phyloP scores from a whole-genome alignment of 345 rosid species.

The Euphorbia lathyris region DNA sequence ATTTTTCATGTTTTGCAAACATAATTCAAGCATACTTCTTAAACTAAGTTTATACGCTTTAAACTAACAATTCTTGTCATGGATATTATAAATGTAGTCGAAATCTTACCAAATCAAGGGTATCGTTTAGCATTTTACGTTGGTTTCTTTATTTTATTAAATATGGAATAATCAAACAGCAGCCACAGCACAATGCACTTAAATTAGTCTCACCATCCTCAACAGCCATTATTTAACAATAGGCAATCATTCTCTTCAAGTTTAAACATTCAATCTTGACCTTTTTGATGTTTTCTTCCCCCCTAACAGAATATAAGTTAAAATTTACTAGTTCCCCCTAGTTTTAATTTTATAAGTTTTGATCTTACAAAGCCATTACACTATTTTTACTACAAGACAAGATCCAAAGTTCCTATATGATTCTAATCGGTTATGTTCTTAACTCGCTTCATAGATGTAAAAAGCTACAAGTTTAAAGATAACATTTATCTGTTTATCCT shows the following conservation, averaged over 20 bases:
- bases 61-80: not conserved
- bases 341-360: too few species aligned
- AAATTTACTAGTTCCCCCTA: too few species aligned
- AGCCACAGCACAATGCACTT: not conserved
- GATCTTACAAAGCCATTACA: too few species aligned
- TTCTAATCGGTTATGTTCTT: too few species aligned
- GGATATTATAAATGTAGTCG: not conserved
- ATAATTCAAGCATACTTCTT: not conserved
- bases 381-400: too few species aligned
- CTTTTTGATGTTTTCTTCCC: too few species aligned
- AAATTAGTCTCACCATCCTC: not conserved
- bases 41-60: not conserved
- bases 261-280: not conserved
- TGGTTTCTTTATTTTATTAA: not conserved
- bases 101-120: not conserved
- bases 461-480: too few species aligned
- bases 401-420: too few species aligned
- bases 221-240: not conserved
- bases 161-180: not conserved
- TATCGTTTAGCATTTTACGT: not conserved
- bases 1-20: not conserved
- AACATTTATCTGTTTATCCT: too few species aligned
- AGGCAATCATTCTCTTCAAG: not conserved
- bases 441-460: too few species aligned
- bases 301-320: too few species aligned